Evolutionary conservation across 2,329 filamentous ascomycete species (phyloP).

Genomic region (Fusarium sp.): DNA sequence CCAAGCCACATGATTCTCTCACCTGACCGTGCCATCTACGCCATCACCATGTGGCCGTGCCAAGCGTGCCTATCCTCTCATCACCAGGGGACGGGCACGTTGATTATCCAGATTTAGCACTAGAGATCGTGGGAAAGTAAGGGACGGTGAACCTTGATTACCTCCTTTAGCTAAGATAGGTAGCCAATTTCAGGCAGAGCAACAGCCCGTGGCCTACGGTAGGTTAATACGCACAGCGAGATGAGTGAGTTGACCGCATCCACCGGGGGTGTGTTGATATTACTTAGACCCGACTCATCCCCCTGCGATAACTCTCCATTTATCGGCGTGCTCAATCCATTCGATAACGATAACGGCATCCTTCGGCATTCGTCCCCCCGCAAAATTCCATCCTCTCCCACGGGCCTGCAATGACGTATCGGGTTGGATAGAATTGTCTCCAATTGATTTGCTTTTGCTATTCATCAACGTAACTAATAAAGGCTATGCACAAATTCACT

Average conservation of each 20-base stretch:
- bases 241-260: neutral
- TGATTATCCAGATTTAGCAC: slow-evolving; percentile 34
- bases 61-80: slow-evolving; percentile 34
- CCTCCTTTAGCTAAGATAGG: slow-evolving; percentile 3
- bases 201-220: neutral
- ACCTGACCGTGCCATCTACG: slow-evolving; percentile 46
- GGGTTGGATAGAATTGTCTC: slow-evolving; percentile 16
- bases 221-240: neutral
- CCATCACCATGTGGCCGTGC: slow-evolving; percentile 35
- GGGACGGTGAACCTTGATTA: slow-evolving; percentile 33
- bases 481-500: slow-evolving; percentile 24
- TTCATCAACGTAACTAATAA: slow-evolving; percentile 17
- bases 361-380: slow-evolving; percentile 31
- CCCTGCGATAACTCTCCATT: slow-evolving; percentile 30
- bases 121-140: slow-evolving; percentile 30
- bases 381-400: slow-evolving; percentile 22
- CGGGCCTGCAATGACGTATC: slow-evolving; percentile 33
- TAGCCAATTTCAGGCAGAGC: neutral
- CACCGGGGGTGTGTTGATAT: slow-evolving; percentile 18
- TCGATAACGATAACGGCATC: slow-evolving; percentile 31
- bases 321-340: slow-evolving; percentile 39
- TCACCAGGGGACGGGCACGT: slow-evolving; percentile 29
- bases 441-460: slow-evolving; percentile 2
- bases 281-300: neutral
- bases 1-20: slow-evolving; percentile 46